Percentiles rank a stretch among this genome's conserved stretches.
These are phyloP conservation scores for Tolypocladium ophioglossoides DNA, from an alignment of 2,329 filamentous ascomycete species.

Conservation along the genomic window DNA sequence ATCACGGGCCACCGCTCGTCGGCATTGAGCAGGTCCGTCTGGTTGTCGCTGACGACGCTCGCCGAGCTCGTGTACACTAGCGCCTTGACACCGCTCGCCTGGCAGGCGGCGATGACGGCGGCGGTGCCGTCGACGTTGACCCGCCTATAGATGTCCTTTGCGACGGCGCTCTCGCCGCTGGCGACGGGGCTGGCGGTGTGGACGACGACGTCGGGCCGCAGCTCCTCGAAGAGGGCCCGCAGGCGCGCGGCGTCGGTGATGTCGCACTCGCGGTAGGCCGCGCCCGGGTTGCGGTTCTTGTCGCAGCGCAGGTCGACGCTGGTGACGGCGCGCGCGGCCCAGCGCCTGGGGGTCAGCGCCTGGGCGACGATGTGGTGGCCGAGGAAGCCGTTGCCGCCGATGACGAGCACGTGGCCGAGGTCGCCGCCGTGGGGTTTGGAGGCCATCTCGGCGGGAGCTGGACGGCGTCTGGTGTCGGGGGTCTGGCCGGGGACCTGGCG, in stretches of 20 bases:
- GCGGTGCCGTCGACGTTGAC: constrained; percentile 85
- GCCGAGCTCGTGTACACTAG: constrained; percentile 89
- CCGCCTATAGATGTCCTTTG: constrained; percentile 57
- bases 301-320: constrained; percentile 64
- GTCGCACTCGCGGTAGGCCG: constrained; percentile 63
- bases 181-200: constrained; percentile 72
- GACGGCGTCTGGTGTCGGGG: neutral
- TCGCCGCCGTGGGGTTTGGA: constrained; percentile 20
- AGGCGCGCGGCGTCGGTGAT: constrained; percentile 59
- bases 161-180: constrained; percentile 39
- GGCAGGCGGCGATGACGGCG: constrained; percentile 65
- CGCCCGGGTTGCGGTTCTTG: constrained; percentile 52
- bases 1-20: constrained; percentile 76
- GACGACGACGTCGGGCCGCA: constrained; percentile 73
- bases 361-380: constrained; percentile 73
- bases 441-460: neutral
- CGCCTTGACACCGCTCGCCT: constrained; percentile 59
- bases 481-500: neutral
- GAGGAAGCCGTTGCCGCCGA: constrained; percentile 77
- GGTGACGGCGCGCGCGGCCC: constrained; percentile 43
- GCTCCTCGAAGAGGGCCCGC: constrained; percentile 49
- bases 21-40: constrained; percentile 68
- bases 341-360: constrained; percentile 40
- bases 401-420: constrained; percentile 63
- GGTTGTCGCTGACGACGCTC: constrained; percentile 77